A percentile compares a stretch with the other conserved stretches of the same genome.
Conservation (phyloP, 352 stramenopile genomes). For the Pythium biforme region DNA sequence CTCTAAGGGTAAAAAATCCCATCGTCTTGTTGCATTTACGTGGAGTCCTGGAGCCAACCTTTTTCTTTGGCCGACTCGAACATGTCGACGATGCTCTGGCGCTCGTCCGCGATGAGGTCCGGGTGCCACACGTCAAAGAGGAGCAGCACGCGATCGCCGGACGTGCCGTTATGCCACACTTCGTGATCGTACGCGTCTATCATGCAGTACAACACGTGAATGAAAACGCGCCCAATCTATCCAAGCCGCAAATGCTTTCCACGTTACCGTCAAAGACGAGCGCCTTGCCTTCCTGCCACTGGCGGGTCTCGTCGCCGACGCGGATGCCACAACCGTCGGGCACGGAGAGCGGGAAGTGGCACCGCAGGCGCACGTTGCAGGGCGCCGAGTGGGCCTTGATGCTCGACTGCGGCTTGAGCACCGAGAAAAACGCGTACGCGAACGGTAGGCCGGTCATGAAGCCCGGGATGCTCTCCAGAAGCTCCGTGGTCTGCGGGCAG, state of each 20-base stretch:
- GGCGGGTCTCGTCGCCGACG: conserved; percentile 82
- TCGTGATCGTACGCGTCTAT: conserved; percentile 82
- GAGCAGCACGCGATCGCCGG: conserved; percentile 76
- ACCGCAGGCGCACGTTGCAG: conserved; percentile 95
- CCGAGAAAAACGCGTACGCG: conserved; percentile 96
- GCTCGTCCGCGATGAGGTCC: conserved; percentile 57
- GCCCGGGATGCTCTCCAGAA: conserved; percentile 75
- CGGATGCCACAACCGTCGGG: conserved; percentile 88
- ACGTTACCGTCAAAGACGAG: conserved; percentile 80
- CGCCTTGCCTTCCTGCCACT: conserved; percentile 79
- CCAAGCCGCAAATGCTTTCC: too few species aligned
- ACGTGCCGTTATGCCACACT: conserved; percentile 66
- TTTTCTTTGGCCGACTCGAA: conserved; percentile 74
- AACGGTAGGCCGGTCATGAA: conserved; percentile 92
- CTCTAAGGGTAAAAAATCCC: conserved; percentile 2
- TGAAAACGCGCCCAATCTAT: too few species aligned
- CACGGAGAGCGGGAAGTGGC: conserved; percentile 94
- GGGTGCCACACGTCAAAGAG: conserved; percentile 87
- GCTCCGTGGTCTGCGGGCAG: conserved; percentile 63
- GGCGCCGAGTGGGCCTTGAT: conserved; percentile 93
- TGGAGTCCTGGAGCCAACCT: conserved; percentile 67
- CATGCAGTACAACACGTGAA: neutral
- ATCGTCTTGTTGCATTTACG: conserved; percentile 22
- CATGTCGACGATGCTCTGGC: conserved; percentile 60
- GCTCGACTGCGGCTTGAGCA: conserved; percentile 84